These are phyloP conservation scores for Penicillium psychrosexuale DNA, from an alignment of 2,329 filamentous ascomycete genomes.

Conservation along the genomic window DNA sequence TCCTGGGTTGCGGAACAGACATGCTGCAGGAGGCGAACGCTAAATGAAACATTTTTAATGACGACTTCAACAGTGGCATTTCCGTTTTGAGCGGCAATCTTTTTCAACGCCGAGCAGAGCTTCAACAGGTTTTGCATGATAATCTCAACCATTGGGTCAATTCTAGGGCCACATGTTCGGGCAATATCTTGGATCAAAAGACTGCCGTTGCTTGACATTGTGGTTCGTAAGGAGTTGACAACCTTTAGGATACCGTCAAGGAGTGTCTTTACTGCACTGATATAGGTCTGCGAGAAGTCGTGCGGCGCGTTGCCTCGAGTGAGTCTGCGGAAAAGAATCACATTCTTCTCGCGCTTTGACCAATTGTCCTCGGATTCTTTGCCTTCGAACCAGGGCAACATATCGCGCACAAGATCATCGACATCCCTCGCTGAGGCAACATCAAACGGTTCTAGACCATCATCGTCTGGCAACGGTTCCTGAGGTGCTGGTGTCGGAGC, in stretches of 20 bases:
- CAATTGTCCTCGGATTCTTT: slow-evolving; percentile 90
- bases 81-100: slow-evolving; percentile 81
- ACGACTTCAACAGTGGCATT: slow-evolving; percentile 78
- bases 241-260: slow-evolving; percentile 88
- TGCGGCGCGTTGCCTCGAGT: slow-evolving; percentile 78
- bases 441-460: slow-evolving; percentile 74
- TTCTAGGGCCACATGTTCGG: slow-evolving; percentile 67
- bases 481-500: slow-evolving; percentile 11
- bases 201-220: slow-evolving; percentile 82
- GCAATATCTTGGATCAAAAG: slow-evolving; percentile 81
- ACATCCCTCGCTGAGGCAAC: slow-evolving; percentile 81
- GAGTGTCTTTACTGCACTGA: slow-evolving; percentile 67
- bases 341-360: slow-evolving; percentile 77
- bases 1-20: slow-evolving; percentile 79
- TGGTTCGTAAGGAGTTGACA: slow-evolving; percentile 78
- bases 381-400: slow-evolving; percentile 79
- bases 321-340: slow-evolving; percentile 71
- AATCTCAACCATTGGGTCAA: slow-evolving; percentile 87
- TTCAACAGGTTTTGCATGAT: slow-evolving; percentile 87
- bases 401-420: slow-evolving; percentile 81
- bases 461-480: slow-evolving; percentile 52
- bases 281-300: slow-evolving; percentile 70
- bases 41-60: slow-evolving; percentile 76
- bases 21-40: slow-evolving; percentile 76
- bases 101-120: slow-evolving; percentile 84